Percentiles rank a stretch among this genome's conserved stretches.
Evolutionary conservation across 768 basidiomycete species (phyloP).

Genomic region (Lactifluus volemus): DNA sequence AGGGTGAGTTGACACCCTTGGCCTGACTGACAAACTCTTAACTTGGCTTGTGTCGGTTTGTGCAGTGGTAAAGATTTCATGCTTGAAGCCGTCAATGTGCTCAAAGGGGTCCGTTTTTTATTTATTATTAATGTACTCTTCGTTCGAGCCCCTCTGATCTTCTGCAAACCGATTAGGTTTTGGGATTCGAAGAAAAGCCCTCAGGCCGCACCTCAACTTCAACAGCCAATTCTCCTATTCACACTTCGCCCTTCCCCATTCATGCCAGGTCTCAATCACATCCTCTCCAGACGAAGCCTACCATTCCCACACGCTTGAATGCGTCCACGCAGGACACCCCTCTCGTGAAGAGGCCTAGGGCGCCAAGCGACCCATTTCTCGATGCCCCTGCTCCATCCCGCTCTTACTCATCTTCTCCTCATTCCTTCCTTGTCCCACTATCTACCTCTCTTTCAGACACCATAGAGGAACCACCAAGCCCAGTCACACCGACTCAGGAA

Average conservation of each 20-base stretch:
- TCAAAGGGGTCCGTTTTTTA: constrained; percentile 71
- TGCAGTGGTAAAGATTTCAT: constrained; percentile 88
- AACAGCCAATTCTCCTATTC: constrained; percentile 27
- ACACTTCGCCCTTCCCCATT: constrained; percentile 30
- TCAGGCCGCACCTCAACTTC: constrained; percentile 19
- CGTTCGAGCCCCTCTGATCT: constrained; percentile 5
- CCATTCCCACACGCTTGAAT: constrained; percentile 21
- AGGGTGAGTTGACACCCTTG: constrained; percentile 52
- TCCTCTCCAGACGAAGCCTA: constrained; percentile 34
- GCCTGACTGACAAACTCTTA: constrained; percentile 12
- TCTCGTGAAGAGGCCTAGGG: constrained; percentile 56
- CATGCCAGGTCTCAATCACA: constrained; percentile 53
- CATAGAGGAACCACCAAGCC: constrained; percentile 35
- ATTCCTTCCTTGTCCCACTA: constrained; percentile 27
- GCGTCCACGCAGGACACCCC: constrained; percentile 35
- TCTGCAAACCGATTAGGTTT: constrained; percentile 31
- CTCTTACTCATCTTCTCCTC: constrained; percentile 46
- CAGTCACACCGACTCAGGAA: constrained; percentile 31
- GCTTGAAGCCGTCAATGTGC: constrained; percentile 80
- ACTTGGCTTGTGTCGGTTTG: constrained; percentile 20
- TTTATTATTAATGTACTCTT: constrained; percentile 24
- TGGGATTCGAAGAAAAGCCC: constrained; percentile 68
- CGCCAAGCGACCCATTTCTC: constrained; percentile 72
- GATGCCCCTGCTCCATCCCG: constrained; percentile 57
- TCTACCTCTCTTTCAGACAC: constrained; percentile 28